These are phyloP conservation scores for Aspergillus steynii DNA, from an alignment of 495 filamentous ascomycete genomes.

Conservation along the genomic window DNA sequence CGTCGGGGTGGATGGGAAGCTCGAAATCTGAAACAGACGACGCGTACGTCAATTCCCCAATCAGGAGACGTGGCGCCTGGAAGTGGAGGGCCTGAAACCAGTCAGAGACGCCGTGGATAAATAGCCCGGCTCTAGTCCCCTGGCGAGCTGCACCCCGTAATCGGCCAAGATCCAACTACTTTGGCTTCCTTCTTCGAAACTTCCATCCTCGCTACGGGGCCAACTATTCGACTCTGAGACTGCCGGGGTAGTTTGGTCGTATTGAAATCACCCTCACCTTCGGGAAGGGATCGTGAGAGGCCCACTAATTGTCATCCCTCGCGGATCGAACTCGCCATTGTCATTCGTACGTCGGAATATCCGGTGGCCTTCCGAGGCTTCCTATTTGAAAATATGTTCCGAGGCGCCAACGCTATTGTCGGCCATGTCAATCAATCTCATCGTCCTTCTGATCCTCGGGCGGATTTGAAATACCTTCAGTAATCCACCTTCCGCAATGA, in stretches of 20 bases:
- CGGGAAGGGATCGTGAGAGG: not conserved
- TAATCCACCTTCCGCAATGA: not conserved
- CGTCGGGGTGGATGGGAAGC: constrained; percentile 21
- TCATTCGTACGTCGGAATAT: not conserved
- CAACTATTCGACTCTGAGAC: not conserved
- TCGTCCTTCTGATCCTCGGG: not conserved
- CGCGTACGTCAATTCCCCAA: constrained; percentile 16
- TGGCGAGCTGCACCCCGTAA: not conserved
- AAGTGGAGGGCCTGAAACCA: constrained; percentile 1
- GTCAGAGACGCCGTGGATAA: constrained; percentile 3
- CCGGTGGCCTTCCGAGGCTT: not conserved
- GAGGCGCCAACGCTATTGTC: not conserved
- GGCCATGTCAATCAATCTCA: not conserved
- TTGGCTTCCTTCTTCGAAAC: not conserved
- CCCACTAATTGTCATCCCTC: not conserved
- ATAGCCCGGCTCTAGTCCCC: not conserved
- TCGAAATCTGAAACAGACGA: constrained; percentile 42
- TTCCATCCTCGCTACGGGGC: not conserved
- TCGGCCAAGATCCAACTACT: no score
- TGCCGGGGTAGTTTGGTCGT: not conserved
- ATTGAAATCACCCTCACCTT: not conserved
- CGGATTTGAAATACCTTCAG: not conserved
- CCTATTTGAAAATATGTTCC: not conserved
- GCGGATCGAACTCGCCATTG: not conserved
- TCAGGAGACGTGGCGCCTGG: constrained; percentile 8